Conservation (phyloP, 2,329 filamentous ascomycete species). For the Coleophoma cylindrospora region DNA sequence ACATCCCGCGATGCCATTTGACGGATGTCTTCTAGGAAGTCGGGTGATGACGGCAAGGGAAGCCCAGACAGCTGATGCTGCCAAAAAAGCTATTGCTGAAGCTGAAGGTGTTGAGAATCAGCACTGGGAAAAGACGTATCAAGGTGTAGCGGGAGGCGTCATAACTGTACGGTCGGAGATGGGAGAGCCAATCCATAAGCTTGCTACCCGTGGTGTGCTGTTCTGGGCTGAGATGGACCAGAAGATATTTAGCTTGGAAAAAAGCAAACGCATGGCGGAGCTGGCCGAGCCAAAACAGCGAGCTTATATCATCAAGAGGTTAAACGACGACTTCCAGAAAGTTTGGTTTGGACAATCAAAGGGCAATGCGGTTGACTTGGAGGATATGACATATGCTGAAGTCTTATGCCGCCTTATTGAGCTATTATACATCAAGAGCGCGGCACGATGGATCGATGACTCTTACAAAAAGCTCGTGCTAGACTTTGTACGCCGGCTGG, state of each 20-base stretch:
- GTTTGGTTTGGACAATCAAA: conserved; percentile 68
- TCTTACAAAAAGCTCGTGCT: conserved; percentile 75
- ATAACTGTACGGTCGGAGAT: conserved; percentile 96
- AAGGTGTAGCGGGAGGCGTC: conserved; percentile 80
- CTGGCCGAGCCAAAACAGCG: conserved; percentile 70
- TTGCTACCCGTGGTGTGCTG: conserved; percentile 85
- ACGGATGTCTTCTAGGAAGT: conserved; percentile 82
- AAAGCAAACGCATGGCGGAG: conserved; percentile 76
- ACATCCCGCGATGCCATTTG: conserved; percentile 86
- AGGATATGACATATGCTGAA: conserved; percentile 91
- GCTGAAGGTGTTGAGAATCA: conserved; percentile 72
- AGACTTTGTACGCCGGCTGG: conserved; percentile 89
- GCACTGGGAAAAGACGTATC: conserved; percentile 88
- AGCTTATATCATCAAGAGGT: conserved; percentile 84
- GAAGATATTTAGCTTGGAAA: conserved; percentile 92
- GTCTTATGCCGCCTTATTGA: conserved; percentile 79
- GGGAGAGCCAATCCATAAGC: conserved; percentile 97
- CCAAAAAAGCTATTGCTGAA: conserved; percentile 82
- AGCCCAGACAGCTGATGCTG: conserved; percentile 74
- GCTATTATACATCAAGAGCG: conserved; percentile 82
- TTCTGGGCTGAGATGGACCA: conserved; percentile 98
- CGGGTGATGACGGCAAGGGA: conserved; percentile 93
- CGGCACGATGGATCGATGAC: conserved; percentile 81
- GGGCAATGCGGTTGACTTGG: conserved; percentile 74
- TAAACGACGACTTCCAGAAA: conserved; percentile 92